Evolutionary conservation across 2,329 filamentous ascomycete genomes (phyloP), one percentile per base, ranked within the genome.

Genomic region (Penicillium hordei): DNA sequence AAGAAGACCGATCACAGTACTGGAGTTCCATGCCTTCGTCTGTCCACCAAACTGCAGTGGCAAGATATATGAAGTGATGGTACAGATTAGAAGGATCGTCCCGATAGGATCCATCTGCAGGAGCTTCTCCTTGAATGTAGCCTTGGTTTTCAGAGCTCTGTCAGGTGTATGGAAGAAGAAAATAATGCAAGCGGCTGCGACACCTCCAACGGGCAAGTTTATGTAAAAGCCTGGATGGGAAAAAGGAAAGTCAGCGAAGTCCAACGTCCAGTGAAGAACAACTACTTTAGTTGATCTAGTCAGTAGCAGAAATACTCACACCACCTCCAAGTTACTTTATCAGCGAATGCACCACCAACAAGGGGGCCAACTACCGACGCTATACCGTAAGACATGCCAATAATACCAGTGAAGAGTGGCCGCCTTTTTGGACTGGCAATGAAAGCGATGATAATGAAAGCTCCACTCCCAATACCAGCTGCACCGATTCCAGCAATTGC

Each of bases 311-410:
- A 23, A 21, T 42, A 42, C 39, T 42, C 39, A 42, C 39, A 42
- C 39, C 39, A 42, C 21, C 39, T 42, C 39, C 39, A 42, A 42
- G 39, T 42, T 23, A 23, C 13, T 42, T 42, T 42, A 23, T 42
- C 39, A 4, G 39, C 21, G 21, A 42, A 42, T 42, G 39, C 39
- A 42, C 78, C 77, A 43, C 77, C 78, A 65, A 80, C 59, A 39
- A 83, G 70, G 8, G 81, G 81, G 10, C 80, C 80, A 17, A 76
- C 74, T 7, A 82, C 79, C 49, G 66, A 70, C 5, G 80, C 78
- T 54, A 83, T 75, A 2, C 78, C 78, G 62, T 80, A 82, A 72
- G 81, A 80, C 45, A 72, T 73, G 38, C 80, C 80, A 38, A 82
- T 75, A n/a, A 81, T 23, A 1, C 80, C 80, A 60, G 76, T 80